These are phyloP conservation scores for Hypoxylon crocopeplum DNA, from an alignment of 495 filamentous ascomycete genomes.

Conservation along the genomic window DNA sequence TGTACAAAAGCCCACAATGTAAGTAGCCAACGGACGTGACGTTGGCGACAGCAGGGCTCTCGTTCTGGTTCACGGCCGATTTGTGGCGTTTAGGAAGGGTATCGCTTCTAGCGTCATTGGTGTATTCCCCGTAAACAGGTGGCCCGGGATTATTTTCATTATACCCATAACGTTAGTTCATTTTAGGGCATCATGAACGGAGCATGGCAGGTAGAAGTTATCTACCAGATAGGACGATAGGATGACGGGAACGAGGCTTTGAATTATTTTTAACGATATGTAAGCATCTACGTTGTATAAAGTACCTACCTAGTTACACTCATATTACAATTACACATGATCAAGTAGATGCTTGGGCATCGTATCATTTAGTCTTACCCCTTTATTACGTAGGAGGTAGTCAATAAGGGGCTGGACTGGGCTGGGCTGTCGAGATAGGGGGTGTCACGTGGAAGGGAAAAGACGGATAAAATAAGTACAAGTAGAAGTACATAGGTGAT, in stretches of 20 bases:
- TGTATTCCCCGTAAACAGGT: not conserved
- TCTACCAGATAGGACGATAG: constrained; percentile 1
- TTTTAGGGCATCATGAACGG: constrained; percentile 6
- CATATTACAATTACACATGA: not conserved
- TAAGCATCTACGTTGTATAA: too few relatives aligned
- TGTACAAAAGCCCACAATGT: too few relatives aligned
- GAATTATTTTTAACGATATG: too few relatives aligned
- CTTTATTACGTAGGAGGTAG: too few relatives aligned
- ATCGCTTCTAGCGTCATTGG: constrained; percentile 4
- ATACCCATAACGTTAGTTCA: constrained; percentile 27
- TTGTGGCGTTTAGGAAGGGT: constrained; percentile 19
- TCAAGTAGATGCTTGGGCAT: not conserved
- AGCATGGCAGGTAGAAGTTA: not conserved
- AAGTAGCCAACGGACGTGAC: too few relatives aligned
- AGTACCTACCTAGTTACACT: not conserved
- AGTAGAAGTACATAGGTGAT: too few relatives aligned
- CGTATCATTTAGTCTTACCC: too few relatives aligned
- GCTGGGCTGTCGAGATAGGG: not conserved
- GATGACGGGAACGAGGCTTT: too few relatives aligned
- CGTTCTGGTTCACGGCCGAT: too few relatives aligned
- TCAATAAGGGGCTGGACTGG: too few relatives aligned
- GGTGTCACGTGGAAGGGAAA: constrained; percentile 5
- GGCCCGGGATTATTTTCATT: constrained; percentile 24
- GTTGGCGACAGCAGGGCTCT: too few relatives aligned
- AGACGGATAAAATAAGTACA: too few relatives aligned